These are phyloP conservation scores for Ceratobasidium sp. DNA, from an alignment of 1,284 basidiomycete species.

Conservation along the genomic window DNA sequence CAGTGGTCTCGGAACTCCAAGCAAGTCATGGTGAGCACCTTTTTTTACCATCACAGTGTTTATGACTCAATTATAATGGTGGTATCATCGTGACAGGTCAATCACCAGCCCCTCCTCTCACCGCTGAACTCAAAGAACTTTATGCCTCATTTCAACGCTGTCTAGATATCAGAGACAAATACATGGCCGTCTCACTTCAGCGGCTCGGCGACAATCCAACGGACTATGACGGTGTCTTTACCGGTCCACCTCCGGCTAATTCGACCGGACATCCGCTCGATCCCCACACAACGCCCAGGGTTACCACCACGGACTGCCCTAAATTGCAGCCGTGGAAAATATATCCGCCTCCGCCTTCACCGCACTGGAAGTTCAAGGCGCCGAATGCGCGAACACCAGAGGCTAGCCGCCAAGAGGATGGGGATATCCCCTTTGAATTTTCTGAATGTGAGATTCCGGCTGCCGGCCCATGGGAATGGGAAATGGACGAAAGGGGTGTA, in stretches of 20 bases:
- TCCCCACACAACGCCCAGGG: constrained; percentile 28
- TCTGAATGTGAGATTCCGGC: constrained; percentile 75
- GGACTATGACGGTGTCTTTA: constrained; percentile 81
- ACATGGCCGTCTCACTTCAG: constrained; percentile 83
- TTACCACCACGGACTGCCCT: constrained; percentile 48
- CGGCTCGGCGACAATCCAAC: constrained; percentile 89
- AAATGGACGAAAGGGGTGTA: constrained; percentile 84
- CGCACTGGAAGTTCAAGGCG: constrained; percentile 86
- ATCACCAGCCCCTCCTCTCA: constrained; percentile 38
- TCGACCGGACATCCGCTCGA: background rate
- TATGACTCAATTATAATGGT: background rate
- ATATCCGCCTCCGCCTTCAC: constrained; percentile 88
- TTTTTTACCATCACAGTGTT: background rate
- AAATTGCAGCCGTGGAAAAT: constrained; percentile 74
- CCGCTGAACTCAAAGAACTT: constrained; percentile 49
- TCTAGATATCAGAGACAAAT: constrained; percentile 89
- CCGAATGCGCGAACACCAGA: constrained; percentile 61
- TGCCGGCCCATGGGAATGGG: constrained; percentile 65
- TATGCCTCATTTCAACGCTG: constrained; percentile 71
- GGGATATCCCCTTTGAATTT: constrained; percentile 68
- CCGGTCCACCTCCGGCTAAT: constrained; percentile 51
- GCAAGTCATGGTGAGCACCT: constrained; percentile 13
- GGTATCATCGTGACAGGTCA: background rate
- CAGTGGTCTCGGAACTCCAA: constrained; percentile 42
- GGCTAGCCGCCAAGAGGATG: constrained; percentile 47